phyloP scores from a whole-genome alignment of 2,329 filamentous ascomycete genomes.

The Tolypocladium inflatum region DNA sequence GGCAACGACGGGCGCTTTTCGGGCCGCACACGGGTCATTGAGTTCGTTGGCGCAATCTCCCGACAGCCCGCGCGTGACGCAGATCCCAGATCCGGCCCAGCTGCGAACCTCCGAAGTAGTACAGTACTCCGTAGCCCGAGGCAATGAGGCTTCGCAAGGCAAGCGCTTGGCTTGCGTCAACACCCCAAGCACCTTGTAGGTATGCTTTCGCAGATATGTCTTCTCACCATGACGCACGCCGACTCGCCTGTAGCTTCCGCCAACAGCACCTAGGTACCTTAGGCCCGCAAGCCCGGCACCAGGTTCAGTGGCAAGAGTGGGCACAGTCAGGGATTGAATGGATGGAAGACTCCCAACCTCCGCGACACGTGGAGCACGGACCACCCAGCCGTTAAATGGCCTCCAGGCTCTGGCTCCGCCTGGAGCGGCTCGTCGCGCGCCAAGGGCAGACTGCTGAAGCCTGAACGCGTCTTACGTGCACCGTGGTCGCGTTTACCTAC shows the following conservation, averaged over 20 bases:
- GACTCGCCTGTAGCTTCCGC: too few species aligned
- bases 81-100: not conserved
- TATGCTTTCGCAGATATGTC: too few species aligned
- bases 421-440: not conserved
- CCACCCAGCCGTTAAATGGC: not conserved
- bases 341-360: not conserved
- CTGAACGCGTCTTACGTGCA: slow-evolving; percentile 5
- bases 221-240: too few species aligned
- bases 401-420: not conserved
- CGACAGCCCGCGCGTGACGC: not conserved
- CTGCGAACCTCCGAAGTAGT: not conserved
- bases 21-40: not conserved
- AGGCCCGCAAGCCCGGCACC: too few species aligned
- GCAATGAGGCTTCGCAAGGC: not conserved
- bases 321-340: not conserved
- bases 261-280: too few species aligned
- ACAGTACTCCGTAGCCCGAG: too few species aligned
- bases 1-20: not conserved
- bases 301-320: too few species aligned
- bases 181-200: too few species aligned
- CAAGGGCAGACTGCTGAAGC: not conserved
- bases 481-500: slow-evolving; percentile 8
- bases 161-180: not conserved
- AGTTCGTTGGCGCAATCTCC: not conserved
- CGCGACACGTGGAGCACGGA: not conserved